Conservation (phyloP, 257 asterid species). For the Capsicum rhomboideum region DNA sequence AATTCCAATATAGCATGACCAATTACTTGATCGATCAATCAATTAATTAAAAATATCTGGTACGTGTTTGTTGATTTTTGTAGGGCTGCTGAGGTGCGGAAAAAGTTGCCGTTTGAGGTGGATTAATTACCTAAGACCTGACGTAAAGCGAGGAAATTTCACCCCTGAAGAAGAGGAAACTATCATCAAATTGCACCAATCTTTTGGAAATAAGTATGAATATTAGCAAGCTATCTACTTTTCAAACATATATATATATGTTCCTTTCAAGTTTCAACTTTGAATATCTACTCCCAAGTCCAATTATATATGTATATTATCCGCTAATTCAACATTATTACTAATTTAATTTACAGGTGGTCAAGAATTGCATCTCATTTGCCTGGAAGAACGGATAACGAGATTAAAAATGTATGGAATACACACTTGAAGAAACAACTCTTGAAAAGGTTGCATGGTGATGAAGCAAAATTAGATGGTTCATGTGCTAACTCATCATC, state of each 20-base stretch:
- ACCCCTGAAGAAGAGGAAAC: slow-evolving; percentile 52
- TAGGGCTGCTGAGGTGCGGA: slow-evolving; percentile 66
- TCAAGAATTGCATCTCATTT: slow-evolving; percentile 61
- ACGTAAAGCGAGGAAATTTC: slow-evolving; percentile 65
- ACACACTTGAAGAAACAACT: slow-evolving; percentile 53
- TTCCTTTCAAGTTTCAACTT: too few relatives aligned
- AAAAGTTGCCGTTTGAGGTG: slow-evolving; percentile 82
- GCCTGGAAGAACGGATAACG: slow-evolving; percentile 78
- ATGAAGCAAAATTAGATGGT: not conserved
- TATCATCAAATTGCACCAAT: slow-evolving; percentile 46
- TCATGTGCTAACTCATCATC: not conserved
- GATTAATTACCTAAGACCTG: slow-evolving; percentile 79
- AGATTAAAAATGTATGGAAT: slow-evolving; percentile 76
- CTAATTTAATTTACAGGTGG: slow-evolving; percentile 38
- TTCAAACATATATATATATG: not conserved
- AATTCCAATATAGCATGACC: not conserved
- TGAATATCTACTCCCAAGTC: too few relatives aligned
- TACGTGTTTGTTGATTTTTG: not conserved
- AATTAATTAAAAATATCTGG: not conserved
- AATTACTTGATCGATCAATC: not conserved
- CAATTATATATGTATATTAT: not conserved
- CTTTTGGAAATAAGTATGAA: slow-evolving; percentile 63
- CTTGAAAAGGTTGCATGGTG: not conserved
- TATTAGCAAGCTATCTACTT: not conserved
- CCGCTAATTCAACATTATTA: not conserved